These are phyloP conservation scores for Apostasia shenzhenica DNA, from an alignment of 106 monocot genomes.

Conservation along the genomic window DNA sequence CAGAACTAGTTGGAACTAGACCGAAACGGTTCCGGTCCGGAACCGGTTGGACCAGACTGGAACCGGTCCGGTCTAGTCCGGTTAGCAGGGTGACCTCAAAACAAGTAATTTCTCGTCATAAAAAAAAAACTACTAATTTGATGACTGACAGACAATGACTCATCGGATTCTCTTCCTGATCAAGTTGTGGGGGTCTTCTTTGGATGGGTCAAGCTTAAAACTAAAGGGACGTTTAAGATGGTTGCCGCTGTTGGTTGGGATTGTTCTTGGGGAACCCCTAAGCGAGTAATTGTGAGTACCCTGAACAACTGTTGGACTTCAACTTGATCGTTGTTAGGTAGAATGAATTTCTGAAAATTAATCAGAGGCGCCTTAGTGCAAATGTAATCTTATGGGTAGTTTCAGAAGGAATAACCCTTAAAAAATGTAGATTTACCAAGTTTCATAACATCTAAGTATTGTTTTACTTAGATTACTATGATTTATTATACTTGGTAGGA, in stretches of 20 bases:
- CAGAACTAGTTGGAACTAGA: no score
- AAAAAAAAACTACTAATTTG: background rate
- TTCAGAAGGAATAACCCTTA: background rate
- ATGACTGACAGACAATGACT: conserved; percentile 23
- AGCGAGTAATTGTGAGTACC: conserved; percentile 37
- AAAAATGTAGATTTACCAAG: background rate
- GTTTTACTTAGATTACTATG: no score
- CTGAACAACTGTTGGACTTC: background rate
- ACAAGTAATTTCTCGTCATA: no score
- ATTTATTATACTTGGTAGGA: no score
- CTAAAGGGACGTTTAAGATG: conserved; percentile 28
- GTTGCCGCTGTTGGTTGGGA: conserved; percentile 49
- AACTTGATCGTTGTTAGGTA: background rate
- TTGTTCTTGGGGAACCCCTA: conserved; percentile 11
- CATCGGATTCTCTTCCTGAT: conserved; percentile 33
- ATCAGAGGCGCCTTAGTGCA: background rate
- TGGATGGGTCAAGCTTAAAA: conserved; percentile 52
- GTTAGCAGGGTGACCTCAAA: no score
- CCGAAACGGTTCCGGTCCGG: no score
- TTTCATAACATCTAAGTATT: no score
- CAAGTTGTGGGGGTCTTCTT: conserved; percentile 52
- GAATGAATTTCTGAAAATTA: background rate
- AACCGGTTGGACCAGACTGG: no score
- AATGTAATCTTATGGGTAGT: background rate
- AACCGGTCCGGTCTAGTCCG: no score